A percentile compares a stretch with the other conserved stretches of the same genome.
Evolutionary conservation across 371 early-diverging fungal genomes (phyloP).

Genomic region (Fennellomyces sp.): DNA sequence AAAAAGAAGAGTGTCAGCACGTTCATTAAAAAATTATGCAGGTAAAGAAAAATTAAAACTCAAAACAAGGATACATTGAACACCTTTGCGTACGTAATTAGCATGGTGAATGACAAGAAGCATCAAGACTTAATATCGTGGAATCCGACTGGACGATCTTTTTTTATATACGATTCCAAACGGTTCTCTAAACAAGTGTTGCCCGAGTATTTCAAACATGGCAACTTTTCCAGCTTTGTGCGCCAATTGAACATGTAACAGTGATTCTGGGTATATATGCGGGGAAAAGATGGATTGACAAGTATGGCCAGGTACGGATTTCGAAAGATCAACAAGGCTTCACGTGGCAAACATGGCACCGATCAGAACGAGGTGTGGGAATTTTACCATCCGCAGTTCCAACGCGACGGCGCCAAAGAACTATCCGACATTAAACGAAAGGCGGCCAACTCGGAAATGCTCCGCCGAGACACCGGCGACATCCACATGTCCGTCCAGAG

Average conservation of each 20-base stretch:
- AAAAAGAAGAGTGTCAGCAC: slow-evolving; percentile 18
- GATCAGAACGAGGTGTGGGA: slow-evolving; percentile 91
- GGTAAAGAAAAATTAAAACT: slow-evolving; percentile 14
- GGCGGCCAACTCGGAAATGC: slow-evolving; percentile 73
- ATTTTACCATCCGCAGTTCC: slow-evolving; percentile 85
- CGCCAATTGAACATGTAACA: slow-evolving; percentile 94
- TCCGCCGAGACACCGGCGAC: slow-evolving; percentile 76
- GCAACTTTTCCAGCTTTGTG: slow-evolving; percentile 93
- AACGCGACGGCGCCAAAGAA: slow-evolving; percentile 76
- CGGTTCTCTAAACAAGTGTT: slow-evolving; percentile 85
- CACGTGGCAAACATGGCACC: slow-evolving; percentile 75
- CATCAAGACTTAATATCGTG: slow-evolving; percentile 75
- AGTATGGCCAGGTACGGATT: slow-evolving; percentile 77
- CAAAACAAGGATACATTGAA: too few species aligned
- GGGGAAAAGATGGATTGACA: background rate
- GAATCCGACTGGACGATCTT: slow-evolving; percentile 77
- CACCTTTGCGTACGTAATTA: too few species aligned
- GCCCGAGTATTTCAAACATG: slow-evolving; percentile 92
- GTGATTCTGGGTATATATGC: background rate
- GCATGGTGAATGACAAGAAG: slow-evolving; percentile 75
- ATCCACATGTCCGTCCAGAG: slow-evolving; percentile 69
- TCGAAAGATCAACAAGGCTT: slow-evolving; percentile 86
- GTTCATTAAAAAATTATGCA: slow-evolving; percentile 34
- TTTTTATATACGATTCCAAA: slow-evolving; percentile 66
- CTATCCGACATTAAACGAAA: slow-evolving; percentile 86